phyloP scores from a whole-genome alignment of 2,329 filamentous ascomycete species.

The Botryotinia globosa region DNA sequence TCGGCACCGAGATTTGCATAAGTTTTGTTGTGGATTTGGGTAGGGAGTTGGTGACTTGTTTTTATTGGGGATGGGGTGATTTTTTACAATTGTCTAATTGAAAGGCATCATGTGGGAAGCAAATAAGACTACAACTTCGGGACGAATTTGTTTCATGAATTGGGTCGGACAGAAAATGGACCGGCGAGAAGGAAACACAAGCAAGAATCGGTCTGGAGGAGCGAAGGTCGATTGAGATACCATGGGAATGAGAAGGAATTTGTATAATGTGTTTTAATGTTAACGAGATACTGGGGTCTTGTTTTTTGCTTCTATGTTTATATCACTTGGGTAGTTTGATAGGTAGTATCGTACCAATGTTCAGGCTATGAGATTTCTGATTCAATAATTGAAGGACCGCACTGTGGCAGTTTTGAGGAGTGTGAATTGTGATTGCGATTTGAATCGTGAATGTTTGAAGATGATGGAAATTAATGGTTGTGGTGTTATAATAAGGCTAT shows the following conservation, averaged over 20 bases:
- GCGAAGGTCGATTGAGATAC: background rate
- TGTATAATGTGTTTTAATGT: background rate
- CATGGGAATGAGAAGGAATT: background rate
- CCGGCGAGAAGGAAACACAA: background rate
- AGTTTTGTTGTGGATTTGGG: background rate
- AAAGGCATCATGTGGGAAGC: background rate
- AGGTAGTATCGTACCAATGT: background rate
- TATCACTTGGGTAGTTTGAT: background rate
- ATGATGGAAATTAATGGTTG: background rate
- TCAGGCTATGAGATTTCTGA: background rate
- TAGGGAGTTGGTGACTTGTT: background rate
- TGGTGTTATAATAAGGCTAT: background rate
- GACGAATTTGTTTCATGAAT: background rate
- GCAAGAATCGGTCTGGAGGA: background rate
- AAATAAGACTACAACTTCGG: background rate
- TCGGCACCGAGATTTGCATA: slow-evolving; percentile 17
- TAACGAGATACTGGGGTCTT: background rate
- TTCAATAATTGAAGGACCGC: background rate
- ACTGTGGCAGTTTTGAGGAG: background rate
- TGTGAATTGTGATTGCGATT: background rate
- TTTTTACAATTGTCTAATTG: background rate
- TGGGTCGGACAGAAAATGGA: background rate
- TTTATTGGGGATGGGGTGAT: background rate
- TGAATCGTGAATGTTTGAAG: background rate
- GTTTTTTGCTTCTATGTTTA: background rate